phyloP scores from a whole-genome alignment of 345 rosid species.

The Toxicodendron radicans region DNA sequence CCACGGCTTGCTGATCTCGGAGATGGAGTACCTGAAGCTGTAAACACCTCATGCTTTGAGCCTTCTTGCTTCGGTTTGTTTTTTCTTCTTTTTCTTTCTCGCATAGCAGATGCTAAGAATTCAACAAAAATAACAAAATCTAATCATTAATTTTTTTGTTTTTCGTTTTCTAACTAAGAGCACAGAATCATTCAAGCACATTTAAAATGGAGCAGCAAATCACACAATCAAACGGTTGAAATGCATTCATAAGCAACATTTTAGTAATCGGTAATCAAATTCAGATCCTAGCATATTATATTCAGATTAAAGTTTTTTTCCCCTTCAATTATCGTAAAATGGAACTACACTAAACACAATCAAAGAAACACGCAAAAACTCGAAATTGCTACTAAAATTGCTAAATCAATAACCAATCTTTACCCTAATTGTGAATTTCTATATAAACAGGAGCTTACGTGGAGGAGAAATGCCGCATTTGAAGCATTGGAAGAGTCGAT shows the following conservation, averaged over 20 bases:
- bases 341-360: neutral
- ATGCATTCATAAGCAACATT: too few species aligned
- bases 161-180: neutral
- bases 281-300: neutral
- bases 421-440: neutral
- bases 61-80: slow-evolving; percentile 39
- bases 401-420: too few species aligned
- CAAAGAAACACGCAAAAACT: neutral
- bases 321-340: neutral
- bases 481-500: slow-evolving; percentile 86
- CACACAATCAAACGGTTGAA: neutral
- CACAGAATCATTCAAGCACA: neutral
- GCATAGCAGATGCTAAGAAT: slow-evolving; percentile 66
- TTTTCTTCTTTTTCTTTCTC: slow-evolving; percentile 67
- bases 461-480: slow-evolving; percentile 96
- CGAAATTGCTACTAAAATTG: too few species aligned
- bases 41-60: slow-evolving; percentile 26
- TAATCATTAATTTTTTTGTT: neutral
- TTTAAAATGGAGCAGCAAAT: neutral
- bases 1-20: slow-evolving; percentile 38
- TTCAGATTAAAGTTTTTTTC: neutral
- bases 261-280: too few species aligned
- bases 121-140: neutral
- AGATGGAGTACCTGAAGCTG: slow-evolving; percentile 34
- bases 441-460: slow-evolving; percentile 44